These are phyloP conservation scores for Elongisporangium prolatum DNA, from an alignment of 352 stramenopile species.

Conservation along the genomic window DNA sequence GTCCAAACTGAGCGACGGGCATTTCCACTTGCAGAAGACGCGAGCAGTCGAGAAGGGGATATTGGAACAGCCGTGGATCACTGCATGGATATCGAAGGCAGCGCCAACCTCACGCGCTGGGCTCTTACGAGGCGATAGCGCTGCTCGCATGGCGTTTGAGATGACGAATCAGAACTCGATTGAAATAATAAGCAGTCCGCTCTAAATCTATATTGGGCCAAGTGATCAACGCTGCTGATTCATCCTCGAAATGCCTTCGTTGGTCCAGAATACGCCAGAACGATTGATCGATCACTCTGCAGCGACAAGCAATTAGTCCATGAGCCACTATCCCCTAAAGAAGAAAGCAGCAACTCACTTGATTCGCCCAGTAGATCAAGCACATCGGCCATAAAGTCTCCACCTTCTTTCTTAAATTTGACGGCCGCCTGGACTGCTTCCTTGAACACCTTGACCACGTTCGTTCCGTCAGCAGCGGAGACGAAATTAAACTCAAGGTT, in stretches of 20 bases:
- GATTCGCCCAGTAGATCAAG: conserved; percentile 84
- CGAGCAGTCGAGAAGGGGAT: conserved; percentile 21
- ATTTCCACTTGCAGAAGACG: conserved; percentile 37
- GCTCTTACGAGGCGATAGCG: conserved; percentile 9
- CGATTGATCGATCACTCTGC: background rate
- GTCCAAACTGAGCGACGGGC: conserved; percentile 6
- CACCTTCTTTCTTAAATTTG: conserved; percentile 87
- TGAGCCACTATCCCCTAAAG: background rate
- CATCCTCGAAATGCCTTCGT: too few species aligned
- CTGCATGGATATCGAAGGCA: conserved; percentile 21
- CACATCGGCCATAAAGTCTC: conserved; percentile 92
- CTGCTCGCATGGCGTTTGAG: background rate
- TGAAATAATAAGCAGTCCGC: background rate
- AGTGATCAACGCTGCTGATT: background rate
- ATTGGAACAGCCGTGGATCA: conserved; percentile 32
- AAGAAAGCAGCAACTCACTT: conserved; percentile 20
- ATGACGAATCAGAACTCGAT: background rate
- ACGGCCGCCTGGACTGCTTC: conserved; percentile 80
- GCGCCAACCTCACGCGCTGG: conserved; percentile 6
- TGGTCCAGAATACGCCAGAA: too few species aligned
- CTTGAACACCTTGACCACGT: conserved; percentile 95
- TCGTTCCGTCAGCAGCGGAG: conserved; percentile 93
- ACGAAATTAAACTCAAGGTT: conserved; percentile 94
- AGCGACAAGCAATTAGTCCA: background rate
- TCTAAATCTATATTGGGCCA: background rate